Conservation (phyloP, 768 basidiomycete species). For the Russula lepida region DNA sequence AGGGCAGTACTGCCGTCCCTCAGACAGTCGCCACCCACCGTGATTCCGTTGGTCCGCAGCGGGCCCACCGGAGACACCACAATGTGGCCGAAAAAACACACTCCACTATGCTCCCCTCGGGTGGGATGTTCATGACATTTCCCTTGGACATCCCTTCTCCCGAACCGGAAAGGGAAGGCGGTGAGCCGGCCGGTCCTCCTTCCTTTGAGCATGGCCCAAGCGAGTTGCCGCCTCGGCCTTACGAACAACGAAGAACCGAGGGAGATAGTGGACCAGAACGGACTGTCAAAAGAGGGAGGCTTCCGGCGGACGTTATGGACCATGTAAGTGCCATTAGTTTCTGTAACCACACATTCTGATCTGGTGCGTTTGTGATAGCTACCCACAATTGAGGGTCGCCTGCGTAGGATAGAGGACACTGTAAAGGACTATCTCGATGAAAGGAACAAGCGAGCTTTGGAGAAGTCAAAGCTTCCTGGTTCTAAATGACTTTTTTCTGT, state of each 20-base stretch:
- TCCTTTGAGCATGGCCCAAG: slow-evolving; percentile 19
- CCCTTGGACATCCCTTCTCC: slow-evolving; percentile 19
- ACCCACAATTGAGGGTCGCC: slow-evolving; percentile 16
- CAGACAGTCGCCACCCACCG: slow-evolving; percentile 3
- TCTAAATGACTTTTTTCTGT: background rate
- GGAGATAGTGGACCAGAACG: slow-evolving; percentile 6
- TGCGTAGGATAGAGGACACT: slow-evolving; percentile 16
- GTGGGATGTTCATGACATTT: slow-evolving; percentile 20
- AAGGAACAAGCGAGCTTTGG: slow-evolving; percentile 19
- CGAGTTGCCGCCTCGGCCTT: slow-evolving; percentile 17
- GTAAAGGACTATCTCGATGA: slow-evolving; percentile 12
- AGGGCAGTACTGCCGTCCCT: background rate
- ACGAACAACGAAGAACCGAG: background rate
- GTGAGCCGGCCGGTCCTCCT: slow-evolving; percentile 8
- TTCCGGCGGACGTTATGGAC: slow-evolving; percentile 17
- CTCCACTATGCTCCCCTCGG: slow-evolving; percentile 19
- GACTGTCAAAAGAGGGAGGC: slow-evolving; percentile 9
- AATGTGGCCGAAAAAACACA: slow-evolving; percentile 19
- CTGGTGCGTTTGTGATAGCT: background rate
- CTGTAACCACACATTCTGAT: background rate
- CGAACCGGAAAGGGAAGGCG: slow-evolving; percentile 6
- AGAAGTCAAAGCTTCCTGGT: slow-evolving; percentile 14
- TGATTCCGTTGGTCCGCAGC: slow-evolving; percentile 11
- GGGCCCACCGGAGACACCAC: slow-evolving; percentile 16
- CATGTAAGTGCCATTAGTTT: slow-evolving; percentile 1